Percentiles rank a stretch among this genome's conserved stretches.
Conservation (phyloP, 768 basidiomycete genomes). For the Tephrocybe sp. region DNA sequence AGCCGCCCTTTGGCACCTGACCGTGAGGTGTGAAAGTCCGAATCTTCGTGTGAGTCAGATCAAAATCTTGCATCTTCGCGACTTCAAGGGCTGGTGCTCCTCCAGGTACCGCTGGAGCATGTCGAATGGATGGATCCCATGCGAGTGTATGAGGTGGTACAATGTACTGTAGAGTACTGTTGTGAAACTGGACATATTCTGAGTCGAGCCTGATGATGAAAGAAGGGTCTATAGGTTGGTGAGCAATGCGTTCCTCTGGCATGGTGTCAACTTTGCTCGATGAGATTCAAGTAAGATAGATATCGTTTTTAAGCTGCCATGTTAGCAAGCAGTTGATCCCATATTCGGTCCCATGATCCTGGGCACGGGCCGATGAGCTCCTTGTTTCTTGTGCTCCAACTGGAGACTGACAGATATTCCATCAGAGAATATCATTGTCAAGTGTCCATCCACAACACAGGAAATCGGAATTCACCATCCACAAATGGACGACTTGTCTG, state of each 20-base stretch:
- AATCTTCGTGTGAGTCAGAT: conserved; percentile 48
- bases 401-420: no score
- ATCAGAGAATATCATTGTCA: no score
- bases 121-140: conserved; percentile 59
- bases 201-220: conserved; percentile 58
- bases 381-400: no score
- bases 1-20: conserved; percentile 46
- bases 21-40: conserved; percentile 66
- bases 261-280: not conserved
- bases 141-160: conserved; percentile 53
- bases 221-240: conserved; percentile 61
- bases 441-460: no score
- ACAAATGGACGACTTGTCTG: no score
- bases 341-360: no score
- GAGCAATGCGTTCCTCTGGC: conserved; percentile 2
- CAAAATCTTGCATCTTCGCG: conserved; percentile 50
- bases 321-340: no score
- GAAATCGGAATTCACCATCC: no score
- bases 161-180: conserved; percentile 40
- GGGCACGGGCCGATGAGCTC: no score
- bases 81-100: conserved; percentile 55
- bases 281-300: not conserved
- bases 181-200: conserved; percentile 66
- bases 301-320: no score
- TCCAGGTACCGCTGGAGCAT: conserved; percentile 51